A percentile compares a stretch with the other conserved stretches of the same genome.
phyloP scores from a whole-genome alignment of 2,329 filamentous ascomycete species.

The Pseudogymnoascus pannorum region DNA sequence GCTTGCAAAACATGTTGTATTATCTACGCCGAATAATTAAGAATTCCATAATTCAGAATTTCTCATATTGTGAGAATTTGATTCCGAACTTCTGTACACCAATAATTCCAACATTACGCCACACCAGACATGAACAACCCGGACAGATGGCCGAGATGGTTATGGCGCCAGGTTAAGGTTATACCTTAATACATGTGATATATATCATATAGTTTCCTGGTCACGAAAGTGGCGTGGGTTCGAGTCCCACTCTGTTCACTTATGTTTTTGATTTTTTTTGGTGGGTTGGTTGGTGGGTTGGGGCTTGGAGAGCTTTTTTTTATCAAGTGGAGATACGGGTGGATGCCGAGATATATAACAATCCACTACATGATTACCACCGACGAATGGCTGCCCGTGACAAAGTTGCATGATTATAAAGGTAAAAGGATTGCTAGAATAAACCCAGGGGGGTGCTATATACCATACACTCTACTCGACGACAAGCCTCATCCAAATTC shows the following conservation, averaged over 20 bases:
- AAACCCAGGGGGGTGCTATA: neutral
- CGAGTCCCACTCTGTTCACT: conserved; percentile 33
- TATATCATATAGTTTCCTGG: conserved; percentile 25
- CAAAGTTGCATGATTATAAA: neutral
- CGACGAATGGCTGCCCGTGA: neutral
- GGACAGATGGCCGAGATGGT: conserved; percentile 1
- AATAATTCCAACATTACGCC: neutral
- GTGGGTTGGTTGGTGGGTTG: neutral
- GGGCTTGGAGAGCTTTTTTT: neutral
- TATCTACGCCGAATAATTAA: neutral
- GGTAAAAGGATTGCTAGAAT: conserved; percentile 5
- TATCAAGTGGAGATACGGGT: neutral
- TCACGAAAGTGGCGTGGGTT: conserved; percentile 34
- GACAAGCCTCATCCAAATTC: neutral
- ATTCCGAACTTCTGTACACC: neutral
- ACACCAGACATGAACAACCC: neutral
- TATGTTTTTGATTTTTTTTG: conserved; percentile 2
- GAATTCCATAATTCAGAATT: neutral
- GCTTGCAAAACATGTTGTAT: neutral
- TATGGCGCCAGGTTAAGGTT: conserved; percentile 9
- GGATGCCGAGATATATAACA: neutral
- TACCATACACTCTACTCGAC: conserved; percentile 3
- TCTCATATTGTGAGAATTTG: neutral
- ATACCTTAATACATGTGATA: conserved; percentile 9
- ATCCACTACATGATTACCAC: neutral